phyloP scores from a whole-genome alignment of 1,139 yeast genomes.

The Magnusiomyces starmeri region DNA sequence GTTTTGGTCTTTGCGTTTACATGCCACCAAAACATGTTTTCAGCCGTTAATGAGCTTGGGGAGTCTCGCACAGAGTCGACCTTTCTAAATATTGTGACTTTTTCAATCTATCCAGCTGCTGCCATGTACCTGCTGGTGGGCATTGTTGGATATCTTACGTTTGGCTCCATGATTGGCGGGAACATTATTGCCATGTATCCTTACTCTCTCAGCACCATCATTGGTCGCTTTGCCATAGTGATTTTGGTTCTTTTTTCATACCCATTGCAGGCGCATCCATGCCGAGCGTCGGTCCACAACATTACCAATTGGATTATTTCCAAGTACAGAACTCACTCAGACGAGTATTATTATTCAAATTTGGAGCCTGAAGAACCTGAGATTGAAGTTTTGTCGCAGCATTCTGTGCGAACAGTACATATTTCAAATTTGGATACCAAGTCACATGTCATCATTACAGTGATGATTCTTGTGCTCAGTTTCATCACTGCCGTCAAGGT shows the following conservation, averaged over 20 bases:
- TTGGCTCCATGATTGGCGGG: conserved; percentile 71
- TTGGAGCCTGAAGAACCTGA: conserved; percentile 15
- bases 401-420: background rate
- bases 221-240: conserved; percentile 72
- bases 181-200: conserved; percentile 66
- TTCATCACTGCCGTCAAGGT: conserved; percentile 73
- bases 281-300: conserved; percentile 77
- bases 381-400: background rate
- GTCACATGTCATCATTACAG: conserved; percentile 58
- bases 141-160: conserved; percentile 74
- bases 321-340: conserved; percentile 1
- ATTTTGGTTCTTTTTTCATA: conserved; percentile 79
- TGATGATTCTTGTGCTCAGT: conserved; percentile 52
- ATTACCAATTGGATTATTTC: conserved; percentile 48
- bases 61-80: background rate
- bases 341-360: conserved; percentile 13
- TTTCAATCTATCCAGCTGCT: conserved; percentile 53
- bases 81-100: conserved; percentile 45
- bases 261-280: conserved; percentile 91
- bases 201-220: conserved; percentile 42
- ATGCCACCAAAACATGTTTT: conserved; percentile 88
- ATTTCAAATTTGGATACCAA: conserved; percentile 18
- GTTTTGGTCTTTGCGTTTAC: conserved; percentile 91
- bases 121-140: conserved; percentile 65
- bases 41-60: conserved; percentile 72